A percentile compares a stretch with the other conserved stretches of the same genome.
phyloP scores from a whole-genome alignment of 1,139 yeast species.

The Blastobotrys capitulatus region DNA sequence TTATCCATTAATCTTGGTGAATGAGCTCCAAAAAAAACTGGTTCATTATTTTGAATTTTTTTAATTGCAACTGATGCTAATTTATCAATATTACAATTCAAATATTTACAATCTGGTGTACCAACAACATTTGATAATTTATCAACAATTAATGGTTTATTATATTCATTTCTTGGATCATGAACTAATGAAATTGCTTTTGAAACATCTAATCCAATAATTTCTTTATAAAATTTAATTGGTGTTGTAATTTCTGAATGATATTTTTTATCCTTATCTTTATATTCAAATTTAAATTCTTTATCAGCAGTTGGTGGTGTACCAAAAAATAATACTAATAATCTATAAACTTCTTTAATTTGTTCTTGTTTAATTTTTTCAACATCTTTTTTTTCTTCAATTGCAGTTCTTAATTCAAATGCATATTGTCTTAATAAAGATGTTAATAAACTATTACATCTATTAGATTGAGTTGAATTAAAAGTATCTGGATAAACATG shows the following conservation, averaged over 20 bases:
- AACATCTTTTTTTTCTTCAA: conserved; percentile 29
- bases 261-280: conserved; percentile 65
- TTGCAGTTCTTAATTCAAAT: conserved; percentile 51
- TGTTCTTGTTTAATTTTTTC: conserved; percentile 41
- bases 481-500: conserved; percentile 65
- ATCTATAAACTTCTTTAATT: conserved; percentile 57
- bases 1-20: conserved; percentile 65
- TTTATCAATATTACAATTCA: conserved; percentile 56
- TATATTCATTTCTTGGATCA: conserved; percentile 72
- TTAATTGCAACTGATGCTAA: conserved; percentile 57
- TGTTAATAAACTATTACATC: conserved; percentile 56
- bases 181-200: conserved; percentile 62
- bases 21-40: conserved; percentile 78
- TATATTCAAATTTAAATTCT: conserved; percentile 64
- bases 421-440: conserved; percentile 73
- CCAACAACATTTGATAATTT: conserved; percentile 66
- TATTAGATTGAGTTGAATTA: conserved; percentile 54
- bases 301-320: conserved; percentile 71
- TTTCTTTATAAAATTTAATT: conserved; percentile 50
- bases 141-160: conserved; percentile 60
- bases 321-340: conserved; percentile 64
- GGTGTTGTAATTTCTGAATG: conserved; percentile 55
- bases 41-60: conserved; percentile 63
- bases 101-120: conserved; percentile 53
- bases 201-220: conserved; percentile 48